These are phyloP conservation scores for Pichia scutulata DNA, from an alignment of 805 yeast genomes.

Conservation along the genomic window DNA sequence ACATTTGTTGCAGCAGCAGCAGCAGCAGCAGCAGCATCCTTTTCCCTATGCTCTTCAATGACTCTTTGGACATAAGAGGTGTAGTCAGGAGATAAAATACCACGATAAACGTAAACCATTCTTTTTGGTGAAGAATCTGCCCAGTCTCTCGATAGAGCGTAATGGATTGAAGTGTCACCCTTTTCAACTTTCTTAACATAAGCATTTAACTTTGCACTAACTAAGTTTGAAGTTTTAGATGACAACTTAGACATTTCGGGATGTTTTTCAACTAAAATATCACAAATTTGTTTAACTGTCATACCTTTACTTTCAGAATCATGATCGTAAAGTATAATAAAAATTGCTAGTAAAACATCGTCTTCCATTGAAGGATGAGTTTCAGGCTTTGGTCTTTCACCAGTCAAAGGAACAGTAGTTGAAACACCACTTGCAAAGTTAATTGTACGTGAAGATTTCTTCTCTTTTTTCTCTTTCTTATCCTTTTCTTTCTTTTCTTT, in stretches of 20 bases:
- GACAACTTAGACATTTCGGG: slow-evolving; percentile 80
- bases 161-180: slow-evolving; percentile 64
- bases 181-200: slow-evolving; percentile 76
- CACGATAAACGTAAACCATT: slow-evolving; percentile 84
- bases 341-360: slow-evolving; percentile 68
- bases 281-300: slow-evolving; percentile 88
- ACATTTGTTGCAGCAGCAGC: slow-evolving; percentile 11
- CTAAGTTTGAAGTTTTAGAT: slow-evolving; percentile 73
- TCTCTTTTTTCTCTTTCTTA: slow-evolving; percentile 24
- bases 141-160: slow-evolving; percentile 82
- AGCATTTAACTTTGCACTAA: slow-evolving; percentile 76
- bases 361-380: slow-evolving; percentile 60
- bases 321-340: slow-evolving; percentile 58
- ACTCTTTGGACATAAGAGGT: slow-evolving; percentile 62
- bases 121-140: slow-evolving; percentile 84
- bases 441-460: slow-evolving; percentile 30
- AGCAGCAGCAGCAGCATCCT: slow-evolving; percentile 20
- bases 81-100: slow-evolving; percentile 67
- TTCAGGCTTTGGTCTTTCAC: slow-evolving; percentile 65
- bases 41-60: slow-evolving; percentile 42
- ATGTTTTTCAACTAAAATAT: slow-evolving; percentile 60
- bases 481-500: slow-evolving; percentile 20
- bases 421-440: slow-evolving; percentile 67
- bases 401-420: slow-evolving; percentile 74
- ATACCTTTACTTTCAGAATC: slow-evolving; percentile 69